phyloP scores from a whole-genome alignment of 1,139 yeast genomes.

The Candida sp. region DNA sequence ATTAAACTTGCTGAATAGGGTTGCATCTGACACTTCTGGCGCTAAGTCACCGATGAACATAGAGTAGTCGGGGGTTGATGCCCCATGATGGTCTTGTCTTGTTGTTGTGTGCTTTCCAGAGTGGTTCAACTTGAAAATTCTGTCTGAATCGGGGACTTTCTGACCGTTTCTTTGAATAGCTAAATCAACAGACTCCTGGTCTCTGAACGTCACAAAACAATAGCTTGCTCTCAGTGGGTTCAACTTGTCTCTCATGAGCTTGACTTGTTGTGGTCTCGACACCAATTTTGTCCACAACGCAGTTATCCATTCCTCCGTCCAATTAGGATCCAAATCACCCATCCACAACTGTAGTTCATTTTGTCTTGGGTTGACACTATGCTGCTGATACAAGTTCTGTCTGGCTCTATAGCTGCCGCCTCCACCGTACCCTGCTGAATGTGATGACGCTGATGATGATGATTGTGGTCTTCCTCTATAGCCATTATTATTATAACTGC shows the following conservation, averaged over 20 bases:
- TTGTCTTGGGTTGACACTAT: constrained; percentile 6
- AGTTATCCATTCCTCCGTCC: constrained; percentile 74
- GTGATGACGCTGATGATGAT: constrained; percentile 10
- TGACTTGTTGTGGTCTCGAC: constrained; percentile 38
- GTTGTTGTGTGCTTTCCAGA: constrained; percentile 59
- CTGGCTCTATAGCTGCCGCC: constrained; percentile 10
- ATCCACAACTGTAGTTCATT: constrained; percentile 65
- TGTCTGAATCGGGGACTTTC: constrained; percentile 60
- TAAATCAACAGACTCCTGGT: constrained; percentile 66
- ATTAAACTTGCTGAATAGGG: constrained; percentile 71
- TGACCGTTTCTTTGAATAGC: constrained; percentile 76
- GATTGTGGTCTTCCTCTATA: constrained; percentile 2
- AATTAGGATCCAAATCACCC: constrained; percentile 92
- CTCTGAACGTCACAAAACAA: constrained; percentile 84
- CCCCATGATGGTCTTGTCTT: constrained; percentile 26
- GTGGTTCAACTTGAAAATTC: constrained; percentile 79
- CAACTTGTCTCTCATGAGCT: constrained; percentile 40
- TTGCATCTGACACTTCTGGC: constrained; percentile 75
- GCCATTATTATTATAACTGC: not conserved
- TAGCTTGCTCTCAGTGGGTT: constrained; percentile 43
- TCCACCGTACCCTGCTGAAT: not conserved
- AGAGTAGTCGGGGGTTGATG: constrained; percentile 10
- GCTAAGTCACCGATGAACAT: constrained; percentile 84
- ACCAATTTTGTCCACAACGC: constrained; percentile 64
- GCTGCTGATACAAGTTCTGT: constrained; percentile 17